phyloP scores from a whole-genome alignment of 1,284 basidiomycete genomes.

The Wallemia hederae region DNA sequence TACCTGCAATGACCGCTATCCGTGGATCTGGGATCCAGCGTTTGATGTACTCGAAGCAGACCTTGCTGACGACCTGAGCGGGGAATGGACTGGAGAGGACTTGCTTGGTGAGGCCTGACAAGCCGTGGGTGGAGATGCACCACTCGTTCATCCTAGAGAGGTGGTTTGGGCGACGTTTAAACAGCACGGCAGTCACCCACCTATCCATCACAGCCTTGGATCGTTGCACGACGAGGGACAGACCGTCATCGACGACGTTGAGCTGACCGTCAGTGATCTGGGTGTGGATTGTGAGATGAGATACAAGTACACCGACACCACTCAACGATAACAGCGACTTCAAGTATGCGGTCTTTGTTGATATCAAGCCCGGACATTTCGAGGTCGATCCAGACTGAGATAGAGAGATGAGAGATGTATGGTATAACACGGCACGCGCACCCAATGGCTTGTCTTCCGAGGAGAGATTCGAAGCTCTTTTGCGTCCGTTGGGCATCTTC shows the following conservation, averaged over 20 bases:
- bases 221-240: constrained; percentile 22
- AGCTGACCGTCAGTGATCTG: constrained; percentile 21
- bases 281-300: background rate
- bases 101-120: constrained; percentile 13
- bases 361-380: constrained; percentile 22
- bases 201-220: constrained; percentile 19
- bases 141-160: constrained; percentile 19
- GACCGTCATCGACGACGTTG: constrained; percentile 21
- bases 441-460: background rate
- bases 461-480: background rate
- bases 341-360: constrained; percentile 19
- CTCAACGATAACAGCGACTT: constrained; percentile 20
- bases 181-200: constrained; percentile 6
- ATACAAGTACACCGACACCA: background rate
- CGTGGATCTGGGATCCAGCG: constrained; percentile 19
- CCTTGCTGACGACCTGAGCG: background rate
- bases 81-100: background rate
- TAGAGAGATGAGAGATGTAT: background rate
- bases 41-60: constrained; percentile 16
- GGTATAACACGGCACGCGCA: background rate
- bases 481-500: background rate
- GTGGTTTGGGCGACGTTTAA: background rate
- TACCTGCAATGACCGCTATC: constrained; percentile 20
- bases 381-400: constrained; percentile 15
- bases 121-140: constrained; percentile 17